Percentiles rank a stretch among this genome's conserved stretches.
Conservation (phyloP, 1,139 yeast genomes). For the Geotrichum bryndzae region DNA sequence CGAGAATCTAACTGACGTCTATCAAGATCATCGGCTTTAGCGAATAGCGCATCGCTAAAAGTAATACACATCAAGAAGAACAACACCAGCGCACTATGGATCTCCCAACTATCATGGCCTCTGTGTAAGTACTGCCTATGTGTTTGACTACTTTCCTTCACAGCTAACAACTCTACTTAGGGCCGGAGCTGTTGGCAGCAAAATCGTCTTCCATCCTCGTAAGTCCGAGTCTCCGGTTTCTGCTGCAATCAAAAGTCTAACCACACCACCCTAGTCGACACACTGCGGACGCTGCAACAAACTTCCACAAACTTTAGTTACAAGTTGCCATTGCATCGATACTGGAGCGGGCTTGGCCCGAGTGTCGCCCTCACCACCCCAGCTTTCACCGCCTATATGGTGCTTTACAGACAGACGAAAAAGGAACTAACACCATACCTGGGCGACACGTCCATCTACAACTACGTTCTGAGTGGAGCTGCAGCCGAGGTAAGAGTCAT, state of each 20-base stretch:
- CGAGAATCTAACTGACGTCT: background rate
- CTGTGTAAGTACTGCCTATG: constrained; percentile 21
- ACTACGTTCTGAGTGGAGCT: constrained; percentile 37
- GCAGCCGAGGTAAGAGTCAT: constrained; percentile 31
- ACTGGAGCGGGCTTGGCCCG: constrained; percentile 40
- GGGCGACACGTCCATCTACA: constrained; percentile 35
- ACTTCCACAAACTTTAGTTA: constrained; percentile 37
- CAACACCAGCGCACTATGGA: constrained; percentile 19
- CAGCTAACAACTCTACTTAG: constrained; percentile 19
- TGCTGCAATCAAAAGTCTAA: background rate
- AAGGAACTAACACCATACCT: constrained; percentile 35
- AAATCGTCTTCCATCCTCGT: constrained; percentile 36
- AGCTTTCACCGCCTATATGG: constrained; percentile 41
- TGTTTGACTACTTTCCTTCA: background rate
- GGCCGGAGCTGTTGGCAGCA: constrained; percentile 35
- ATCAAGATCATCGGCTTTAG: background rate
- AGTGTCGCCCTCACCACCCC: constrained; percentile 40
- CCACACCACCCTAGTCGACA: constrained; percentile 29
- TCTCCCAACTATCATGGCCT: constrained; percentile 23
- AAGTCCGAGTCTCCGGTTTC: constrained; percentile 18
- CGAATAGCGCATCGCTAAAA: background rate
- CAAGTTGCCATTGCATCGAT: constrained; percentile 35
- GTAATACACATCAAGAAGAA: background rate
- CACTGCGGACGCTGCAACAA: constrained; percentile 38
- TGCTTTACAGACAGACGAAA: constrained; percentile 40